Conservation (phyloP, 306 rosid genomes). For the Citrullus amarus region DNA sequence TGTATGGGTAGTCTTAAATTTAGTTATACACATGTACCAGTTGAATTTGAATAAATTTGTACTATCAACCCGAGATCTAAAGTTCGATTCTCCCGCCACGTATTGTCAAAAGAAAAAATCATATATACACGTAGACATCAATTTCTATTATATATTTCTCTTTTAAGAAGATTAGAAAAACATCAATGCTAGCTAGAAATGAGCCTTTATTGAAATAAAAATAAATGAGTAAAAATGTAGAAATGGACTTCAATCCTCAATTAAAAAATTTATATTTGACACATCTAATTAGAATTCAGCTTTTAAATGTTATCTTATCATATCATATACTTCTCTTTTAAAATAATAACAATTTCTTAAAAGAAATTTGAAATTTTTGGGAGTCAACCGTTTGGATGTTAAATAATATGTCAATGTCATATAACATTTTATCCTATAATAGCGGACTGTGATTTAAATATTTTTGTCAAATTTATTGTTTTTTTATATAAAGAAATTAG, state of each 20-base stretch:
- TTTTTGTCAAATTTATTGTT: not conserved
- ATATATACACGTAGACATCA: no score
- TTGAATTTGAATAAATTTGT: no score
- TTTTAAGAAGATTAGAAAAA: no score
- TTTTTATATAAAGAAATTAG: no score
- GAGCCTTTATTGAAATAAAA: not conserved
- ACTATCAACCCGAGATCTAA: no score
- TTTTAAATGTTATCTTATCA: not conserved
- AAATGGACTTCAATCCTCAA: not conserved
- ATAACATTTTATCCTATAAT: not conserved
- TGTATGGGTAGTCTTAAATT: not conserved
- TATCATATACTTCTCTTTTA: not conserved
- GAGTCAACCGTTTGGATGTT: not conserved
- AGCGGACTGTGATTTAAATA: not conserved
- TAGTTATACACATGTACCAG: no score
- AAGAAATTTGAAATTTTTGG: not conserved
- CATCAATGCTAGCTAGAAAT: not conserved
- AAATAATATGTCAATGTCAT: not conserved
- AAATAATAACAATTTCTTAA: not conserved
- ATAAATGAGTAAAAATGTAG: not conserved
- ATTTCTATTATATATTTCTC: no score
- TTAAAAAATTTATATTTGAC: not conserved
- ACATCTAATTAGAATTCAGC: not conserved
- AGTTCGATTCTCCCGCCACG: no score
- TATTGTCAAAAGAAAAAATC: no score